Evolutionary conservation across 176 grass and related monocot genomes (phyloP), one percentile per base, ranked within the genome.

Genomic region (Saccharum officinarum): DNA sequence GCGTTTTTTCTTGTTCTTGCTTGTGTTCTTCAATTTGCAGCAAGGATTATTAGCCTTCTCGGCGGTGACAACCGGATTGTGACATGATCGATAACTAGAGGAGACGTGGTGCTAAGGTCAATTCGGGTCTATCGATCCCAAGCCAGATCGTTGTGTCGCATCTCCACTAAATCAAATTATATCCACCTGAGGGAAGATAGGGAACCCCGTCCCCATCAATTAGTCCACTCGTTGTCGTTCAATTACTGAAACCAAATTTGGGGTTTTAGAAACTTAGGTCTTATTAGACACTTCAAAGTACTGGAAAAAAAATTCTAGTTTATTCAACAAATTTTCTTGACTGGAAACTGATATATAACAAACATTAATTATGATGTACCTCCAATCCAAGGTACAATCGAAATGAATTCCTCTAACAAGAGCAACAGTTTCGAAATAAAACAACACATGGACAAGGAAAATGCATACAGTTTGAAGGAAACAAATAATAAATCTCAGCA

Each of bases 391-490:
- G 47, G 9, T 64, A 46, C n/a, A 73, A 73, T 26, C 13, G 5
- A 82, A 69, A 70, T 71, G 30, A 39, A 83, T 77, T 55, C 17
- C 46, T 64, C 42, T 33, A 22, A 57, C 1, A 46, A 26, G 15
- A 39, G 10, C 15, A 75, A n/a, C 4, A 28, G 11, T 60, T 74
- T 10, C 46, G 38, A 44, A 7, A 37, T 37, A 39, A 64, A 69
- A 80, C 57, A 42, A 79, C 59, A 69, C n/a, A 54, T 22, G 33
- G 11, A 78, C 13, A 63, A 70, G 11, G 25, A 75, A 75, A 60
- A 55, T 26, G 4, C 45, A 16, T 79, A 80, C 10, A 76, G 25
- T 1, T 80, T 47, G 15, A 87, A 68, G 26, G 26, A 37, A 79
- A 84, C n/a, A 38, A 75, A 62, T 31, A 63, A 36, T 23, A 36